Conservation (phyloP, 148 eudicot species). For the Rhododendron molle region DNA sequence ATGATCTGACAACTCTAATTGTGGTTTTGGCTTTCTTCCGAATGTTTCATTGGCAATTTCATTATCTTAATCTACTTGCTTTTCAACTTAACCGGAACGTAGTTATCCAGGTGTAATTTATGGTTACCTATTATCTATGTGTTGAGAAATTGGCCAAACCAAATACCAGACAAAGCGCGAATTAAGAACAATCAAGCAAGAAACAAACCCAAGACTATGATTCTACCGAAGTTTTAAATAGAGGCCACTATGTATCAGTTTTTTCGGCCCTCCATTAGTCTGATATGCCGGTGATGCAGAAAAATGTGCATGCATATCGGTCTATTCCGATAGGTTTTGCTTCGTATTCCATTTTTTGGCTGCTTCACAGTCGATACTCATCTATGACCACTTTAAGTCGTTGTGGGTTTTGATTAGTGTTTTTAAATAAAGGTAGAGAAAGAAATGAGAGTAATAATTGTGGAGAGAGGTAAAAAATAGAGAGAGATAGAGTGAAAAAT, state of each 20-base stretch:
- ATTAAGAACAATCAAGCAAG: too few species aligned
- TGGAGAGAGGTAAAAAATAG: too few species aligned
- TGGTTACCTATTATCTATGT: too few species aligned
- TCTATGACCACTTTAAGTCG: not conserved
- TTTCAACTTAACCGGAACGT: too few species aligned
- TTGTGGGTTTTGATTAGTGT: too few species aligned
- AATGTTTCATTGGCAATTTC: not conserved
- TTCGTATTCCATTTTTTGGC: not conserved
- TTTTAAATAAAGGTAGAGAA: too few species aligned
- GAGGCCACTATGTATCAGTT: not conserved
- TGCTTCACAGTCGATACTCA: not conserved
- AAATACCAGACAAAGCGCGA: too few species aligned
- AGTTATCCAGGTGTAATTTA: too few species aligned
- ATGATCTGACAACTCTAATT: not conserved
- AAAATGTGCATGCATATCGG: not conserved
- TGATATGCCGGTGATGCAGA: not conserved
- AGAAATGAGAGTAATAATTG: too few species aligned
- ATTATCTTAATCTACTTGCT: too few species aligned
- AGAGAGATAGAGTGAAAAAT: too few species aligned
- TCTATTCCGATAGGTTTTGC: not conserved
- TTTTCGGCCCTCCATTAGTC: not conserved
- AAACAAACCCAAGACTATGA: not conserved
- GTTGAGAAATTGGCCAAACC: too few species aligned
- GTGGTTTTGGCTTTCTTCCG: not conserved
- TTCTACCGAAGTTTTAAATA: not conserved